phyloP scores from a whole-genome alignment of 495 filamentous ascomycete genomes.

The Mycothermus thermophilus region DNA sequence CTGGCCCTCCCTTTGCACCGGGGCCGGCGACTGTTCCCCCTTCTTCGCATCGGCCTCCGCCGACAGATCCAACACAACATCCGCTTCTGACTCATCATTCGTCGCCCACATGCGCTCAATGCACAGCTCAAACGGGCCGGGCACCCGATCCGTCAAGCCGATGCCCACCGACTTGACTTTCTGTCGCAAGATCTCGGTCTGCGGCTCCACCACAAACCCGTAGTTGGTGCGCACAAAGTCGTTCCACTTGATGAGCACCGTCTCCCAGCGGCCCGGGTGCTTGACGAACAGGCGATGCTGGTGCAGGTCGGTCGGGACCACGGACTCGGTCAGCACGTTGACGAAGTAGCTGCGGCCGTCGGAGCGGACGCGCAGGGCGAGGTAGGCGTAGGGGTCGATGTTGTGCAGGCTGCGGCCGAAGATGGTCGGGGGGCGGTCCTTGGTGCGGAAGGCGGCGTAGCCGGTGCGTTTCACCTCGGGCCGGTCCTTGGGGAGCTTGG shows the following conservation, averaged over 20 bases:
- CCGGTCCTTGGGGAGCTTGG: slow-evolving; percentile 59
- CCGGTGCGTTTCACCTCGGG: slow-evolving; percentile 59
- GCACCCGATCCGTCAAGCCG: slow-evolving; percentile 74
- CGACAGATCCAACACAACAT: slow-evolving; percentile 9
- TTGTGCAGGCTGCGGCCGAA: slow-evolving; percentile 80
- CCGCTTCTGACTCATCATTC: slow-evolving; percentile 37
- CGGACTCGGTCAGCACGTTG: slow-evolving; percentile 86
- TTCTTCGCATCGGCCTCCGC: background rate
- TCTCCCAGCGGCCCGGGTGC: slow-evolving; percentile 81
- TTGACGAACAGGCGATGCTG: slow-evolving; percentile 83
- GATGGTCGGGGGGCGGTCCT: slow-evolving; percentile 43
- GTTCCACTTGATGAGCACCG: slow-evolving; percentile 71
- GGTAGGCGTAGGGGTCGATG: slow-evolving; percentile 73
- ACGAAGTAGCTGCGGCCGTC: slow-evolving; percentile 89
- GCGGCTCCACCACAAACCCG: slow-evolving; percentile 79
- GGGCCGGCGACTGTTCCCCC: too few relatives aligned
- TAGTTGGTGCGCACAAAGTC: slow-evolving; percentile 92
- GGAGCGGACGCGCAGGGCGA: slow-evolving; percentile 79
- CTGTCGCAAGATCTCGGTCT: slow-evolving; percentile 71
- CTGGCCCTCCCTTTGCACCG: slow-evolving; percentile 16
- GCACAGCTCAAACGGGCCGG: slow-evolving; percentile 71
- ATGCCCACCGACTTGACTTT: slow-evolving; percentile 76
- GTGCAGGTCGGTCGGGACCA: slow-evolving; percentile 86
- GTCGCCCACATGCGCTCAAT: slow-evolving; percentile 80
- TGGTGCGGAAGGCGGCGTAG: slow-evolving; percentile 78